These are phyloP conservation scores for Neofusicoccum kwambonambiense DNA, from an alignment of 2,329 filamentous ascomycete genomes.

Conservation along the genomic window DNA sequence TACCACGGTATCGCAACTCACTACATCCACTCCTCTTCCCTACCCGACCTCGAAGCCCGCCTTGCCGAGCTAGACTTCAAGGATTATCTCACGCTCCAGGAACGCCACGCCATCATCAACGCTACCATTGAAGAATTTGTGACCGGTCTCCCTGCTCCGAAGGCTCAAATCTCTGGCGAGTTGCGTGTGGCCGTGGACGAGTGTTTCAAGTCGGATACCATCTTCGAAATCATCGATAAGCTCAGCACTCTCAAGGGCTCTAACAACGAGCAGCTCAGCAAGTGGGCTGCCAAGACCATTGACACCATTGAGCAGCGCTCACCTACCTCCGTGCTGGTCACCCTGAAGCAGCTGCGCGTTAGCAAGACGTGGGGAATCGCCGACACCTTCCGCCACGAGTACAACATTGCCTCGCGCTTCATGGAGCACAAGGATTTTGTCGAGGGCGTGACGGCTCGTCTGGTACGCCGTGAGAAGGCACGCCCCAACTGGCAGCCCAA, in stretches of 20 bases:
- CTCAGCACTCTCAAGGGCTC: constrained; percentile 52
- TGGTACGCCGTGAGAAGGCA: constrained; percentile 67
- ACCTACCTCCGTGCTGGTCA: constrained; percentile 82
- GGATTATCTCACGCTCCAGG: constrained; percentile 65
- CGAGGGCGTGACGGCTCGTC: constrained; percentile 80
- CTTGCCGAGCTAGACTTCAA: constrained; percentile 86
- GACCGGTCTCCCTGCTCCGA: constrained; percentile 71
- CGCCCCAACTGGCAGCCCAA: constrained; percentile 75
- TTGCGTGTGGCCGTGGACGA: constrained; percentile 81
- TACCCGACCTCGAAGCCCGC: constrained; percentile 77
- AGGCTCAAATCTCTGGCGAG: constrained; percentile 58
- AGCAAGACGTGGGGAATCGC: constrained; percentile 75
- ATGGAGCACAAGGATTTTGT: constrained; percentile 91
- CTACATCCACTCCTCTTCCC: constrained; percentile 86
- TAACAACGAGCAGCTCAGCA: constrained; percentile 49
- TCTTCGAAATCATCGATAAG: constrained; percentile 69
- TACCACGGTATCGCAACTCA: constrained; percentile 93
- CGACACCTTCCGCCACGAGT: constrained; percentile 82
- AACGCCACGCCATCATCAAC: constrained; percentile 73
- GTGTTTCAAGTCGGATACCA: constrained; percentile 50
- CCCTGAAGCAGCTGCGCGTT: constrained; percentile 77
- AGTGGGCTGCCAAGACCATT: constrained; percentile 79
- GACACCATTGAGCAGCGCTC: constrained; percentile 74
- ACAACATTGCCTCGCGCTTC: constrained; percentile 80
- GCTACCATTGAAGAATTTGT: constrained; percentile 88